Percentiles rank a stretch among this genome's conserved stretches.
These are phyloP conservation scores for Salix caprea DNA, from an alignment of 345 rosid genomes.

Conservation along the genomic window DNA sequence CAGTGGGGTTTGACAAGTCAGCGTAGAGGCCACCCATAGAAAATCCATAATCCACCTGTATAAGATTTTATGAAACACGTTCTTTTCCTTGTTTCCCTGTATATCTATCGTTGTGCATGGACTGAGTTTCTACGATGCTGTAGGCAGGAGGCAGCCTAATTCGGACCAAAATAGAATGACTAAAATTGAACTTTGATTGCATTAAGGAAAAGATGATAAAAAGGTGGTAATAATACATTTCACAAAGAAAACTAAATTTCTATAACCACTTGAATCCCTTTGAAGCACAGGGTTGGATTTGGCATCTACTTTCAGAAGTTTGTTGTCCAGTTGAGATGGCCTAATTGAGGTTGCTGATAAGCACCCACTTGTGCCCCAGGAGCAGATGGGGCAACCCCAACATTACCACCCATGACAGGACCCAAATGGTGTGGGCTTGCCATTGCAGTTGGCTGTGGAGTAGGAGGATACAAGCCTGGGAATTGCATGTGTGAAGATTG, in stretches of 20 bases:
- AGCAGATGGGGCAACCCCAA: conserved; percentile 64
- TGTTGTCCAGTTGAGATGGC: conserved; percentile 86
- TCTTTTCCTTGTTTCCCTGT: neutral
- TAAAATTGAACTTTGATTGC: conserved; percentile 15
- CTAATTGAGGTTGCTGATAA: conserved; percentile 85
- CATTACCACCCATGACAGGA: conserved; percentile 74
- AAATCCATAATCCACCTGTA: neutral
- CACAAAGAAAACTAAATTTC: conserved; percentile 23
- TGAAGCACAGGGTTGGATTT: conserved; percentile 14
- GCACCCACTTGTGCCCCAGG: conserved; percentile 79
- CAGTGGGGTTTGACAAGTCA: neutral
- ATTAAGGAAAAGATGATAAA: conserved; percentile 12
- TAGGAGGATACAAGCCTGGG: conserved; percentile 63
- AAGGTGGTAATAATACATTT: conserved; percentile 12
- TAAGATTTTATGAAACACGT: neutral
- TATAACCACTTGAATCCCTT: conserved; percentile 30
- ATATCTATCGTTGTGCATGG: neutral
- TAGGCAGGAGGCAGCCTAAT: neutral
- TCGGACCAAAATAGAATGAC: neutral
- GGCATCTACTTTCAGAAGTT: conserved; percentile 58
- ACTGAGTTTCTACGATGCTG: neutral
- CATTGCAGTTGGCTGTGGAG: conserved; percentile 66
- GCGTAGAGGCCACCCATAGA: too few species aligned
- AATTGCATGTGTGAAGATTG: conserved; percentile 95
- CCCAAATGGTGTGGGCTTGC: conserved; percentile 72